Evolutionary conservation across 768 basidiomycete genomes (phyloP).

Genomic region (Termitomyces sp.): DNA sequence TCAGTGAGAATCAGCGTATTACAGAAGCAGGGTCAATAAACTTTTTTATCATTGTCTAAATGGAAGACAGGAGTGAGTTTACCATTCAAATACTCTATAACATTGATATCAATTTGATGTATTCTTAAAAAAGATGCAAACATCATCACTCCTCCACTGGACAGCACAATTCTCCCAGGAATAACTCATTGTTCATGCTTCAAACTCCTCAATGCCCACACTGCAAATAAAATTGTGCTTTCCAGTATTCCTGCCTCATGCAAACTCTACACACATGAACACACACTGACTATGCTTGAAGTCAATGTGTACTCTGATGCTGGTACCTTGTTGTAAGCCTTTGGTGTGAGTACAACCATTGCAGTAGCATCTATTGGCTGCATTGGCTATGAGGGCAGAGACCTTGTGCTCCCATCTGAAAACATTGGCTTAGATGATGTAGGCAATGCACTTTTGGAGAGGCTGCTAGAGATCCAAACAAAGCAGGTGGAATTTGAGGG

Average conservation of each 20-base stretch:
- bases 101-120: background rate
- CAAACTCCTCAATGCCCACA: slow-evolving; percentile 56
- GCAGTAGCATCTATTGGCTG: slow-evolving; percentile 58
- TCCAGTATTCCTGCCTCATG: slow-evolving; percentile 31
- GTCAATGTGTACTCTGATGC: slow-evolving; percentile 38
- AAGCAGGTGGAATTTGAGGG: slow-evolving; percentile 54
- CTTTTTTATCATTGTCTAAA: slow-evolving; percentile 60
- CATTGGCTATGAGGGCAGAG: slow-evolving; percentile 45
- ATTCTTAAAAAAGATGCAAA: slow-evolving; percentile 50
- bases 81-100: background rate
- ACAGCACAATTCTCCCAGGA: slow-evolving; percentile 87
- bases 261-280: slow-evolving; percentile 47
- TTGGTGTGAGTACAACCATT: slow-evolving; percentile 76
- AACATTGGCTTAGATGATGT: slow-evolving; percentile 44
- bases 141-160: slow-evolving; percentile 77
- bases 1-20: slow-evolving; percentile 45
- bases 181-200: slow-evolving; percentile 81
- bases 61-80: slow-evolving; percentile 48
- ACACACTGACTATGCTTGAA: slow-evolving; percentile 53
- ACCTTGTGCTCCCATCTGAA: slow-evolving; percentile 45
- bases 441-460: slow-evolving; percentile 56
- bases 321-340: slow-evolving; percentile 64
- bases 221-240: slow-evolving; percentile 35
- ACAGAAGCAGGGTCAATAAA: slow-evolving; percentile 79
- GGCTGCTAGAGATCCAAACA: slow-evolving; percentile 67